Percentiles rank a stretch among this genome's conserved stretches.
Evolutionary conservation across 2,329 filamentous ascomycete genomes (phyloP).

Genomic region (Biscogniauxia marginata): DNA sequence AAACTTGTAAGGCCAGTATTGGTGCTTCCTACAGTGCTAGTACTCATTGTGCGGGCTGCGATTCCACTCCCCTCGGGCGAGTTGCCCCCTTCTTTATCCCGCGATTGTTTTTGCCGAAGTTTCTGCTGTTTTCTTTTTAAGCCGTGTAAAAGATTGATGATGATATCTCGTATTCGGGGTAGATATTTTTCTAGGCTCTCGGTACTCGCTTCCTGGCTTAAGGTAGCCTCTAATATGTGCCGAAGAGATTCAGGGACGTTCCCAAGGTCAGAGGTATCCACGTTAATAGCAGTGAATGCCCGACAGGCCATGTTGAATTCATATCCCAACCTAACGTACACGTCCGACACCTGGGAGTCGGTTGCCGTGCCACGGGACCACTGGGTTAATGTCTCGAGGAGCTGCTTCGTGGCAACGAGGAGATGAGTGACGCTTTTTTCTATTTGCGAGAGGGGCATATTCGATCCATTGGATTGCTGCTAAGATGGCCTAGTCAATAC

Average conservation of each 20-base stretch:
- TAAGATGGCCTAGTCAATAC: conserved; percentile 17
- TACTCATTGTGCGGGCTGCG: conserved; percentile 55
- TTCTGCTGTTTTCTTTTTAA: conserved; percentile 96
- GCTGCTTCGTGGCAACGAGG: conserved; percentile 94
- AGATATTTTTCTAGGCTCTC: conserved; percentile 92
- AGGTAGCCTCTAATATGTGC: conserved; percentile 88
- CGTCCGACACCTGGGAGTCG: conserved; percentile 94
- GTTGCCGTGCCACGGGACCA: conserved; percentile 93
- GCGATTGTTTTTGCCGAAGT: conserved; percentile 62
- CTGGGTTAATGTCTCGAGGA: conserved; percentile 94
- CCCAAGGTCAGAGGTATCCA: conserved; percentile 89
- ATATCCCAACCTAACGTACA: conserved; percentile 95
- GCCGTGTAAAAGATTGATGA: conserved; percentile 94
- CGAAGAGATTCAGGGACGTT: conserved; percentile 91
- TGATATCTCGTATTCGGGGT: conserved; percentile 94
- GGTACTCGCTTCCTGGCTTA: conserved; percentile 93
- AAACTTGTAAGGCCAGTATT: conserved; percentile 57
- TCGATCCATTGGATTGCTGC: conserved; percentile 58
- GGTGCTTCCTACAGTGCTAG: conserved; percentile 57
- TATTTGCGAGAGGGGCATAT: conserved; percentile 84
- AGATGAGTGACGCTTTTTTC: conserved; percentile 99
- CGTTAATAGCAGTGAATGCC: conserved; percentile 94
- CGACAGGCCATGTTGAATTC: conserved; percentile 99
- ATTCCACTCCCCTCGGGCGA: conserved; percentile 35
- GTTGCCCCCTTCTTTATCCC: conserved; percentile 50